A percentile compares a stretch with the other conserved stretches of the same genome.
These are phyloP conservation scores for Dalbergia oliveri DNA, from an alignment of 306 rosid genomes.

Conservation along the genomic window DNA sequence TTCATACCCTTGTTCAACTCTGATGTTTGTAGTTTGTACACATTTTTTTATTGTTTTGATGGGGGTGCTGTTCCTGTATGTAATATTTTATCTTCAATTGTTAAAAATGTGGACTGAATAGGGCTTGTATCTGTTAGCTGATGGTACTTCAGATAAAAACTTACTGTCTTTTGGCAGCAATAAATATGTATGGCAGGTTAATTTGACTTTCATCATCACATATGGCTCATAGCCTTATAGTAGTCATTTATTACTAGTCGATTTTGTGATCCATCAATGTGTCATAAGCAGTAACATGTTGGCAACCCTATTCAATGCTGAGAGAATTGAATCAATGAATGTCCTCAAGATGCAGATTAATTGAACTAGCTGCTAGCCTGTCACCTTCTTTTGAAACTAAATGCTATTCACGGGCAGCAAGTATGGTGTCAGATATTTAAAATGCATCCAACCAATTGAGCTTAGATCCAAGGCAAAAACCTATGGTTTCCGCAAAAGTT, in stretches of 20 bases:
- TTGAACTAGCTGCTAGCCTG: constrained; percentile 2
- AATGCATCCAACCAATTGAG: not conserved
- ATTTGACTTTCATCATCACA: constrained; percentile 13
- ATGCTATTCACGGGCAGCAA: constrained; percentile 21
- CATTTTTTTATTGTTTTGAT: not conserved
- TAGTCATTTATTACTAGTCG: not conserved
- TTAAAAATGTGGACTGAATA: not conserved
- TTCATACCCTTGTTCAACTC: not conserved
- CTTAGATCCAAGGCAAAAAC: no score
- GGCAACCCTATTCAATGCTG: constrained; percentile 5
- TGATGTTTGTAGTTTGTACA: not conserved
- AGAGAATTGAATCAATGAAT: constrained; percentile 14
- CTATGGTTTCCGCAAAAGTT: no score
- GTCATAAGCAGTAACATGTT: not conserved
- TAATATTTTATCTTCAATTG: not conserved
- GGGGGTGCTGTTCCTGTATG: not conserved
- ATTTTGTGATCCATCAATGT: not conserved
- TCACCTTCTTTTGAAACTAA: constrained; percentile 17
- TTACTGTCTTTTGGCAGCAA: not conserved
- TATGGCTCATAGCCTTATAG: not conserved
- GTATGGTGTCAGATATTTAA: constrained; percentile 27
- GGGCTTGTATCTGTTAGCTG: not conserved
- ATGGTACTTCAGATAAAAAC: not conserved
- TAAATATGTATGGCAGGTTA: not conserved
- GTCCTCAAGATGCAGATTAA: constrained; percentile 24